Evolutionary conservation across 148 eudicot species (phyloP).

Genomic region (Dianthus caryophyllus): DNA sequence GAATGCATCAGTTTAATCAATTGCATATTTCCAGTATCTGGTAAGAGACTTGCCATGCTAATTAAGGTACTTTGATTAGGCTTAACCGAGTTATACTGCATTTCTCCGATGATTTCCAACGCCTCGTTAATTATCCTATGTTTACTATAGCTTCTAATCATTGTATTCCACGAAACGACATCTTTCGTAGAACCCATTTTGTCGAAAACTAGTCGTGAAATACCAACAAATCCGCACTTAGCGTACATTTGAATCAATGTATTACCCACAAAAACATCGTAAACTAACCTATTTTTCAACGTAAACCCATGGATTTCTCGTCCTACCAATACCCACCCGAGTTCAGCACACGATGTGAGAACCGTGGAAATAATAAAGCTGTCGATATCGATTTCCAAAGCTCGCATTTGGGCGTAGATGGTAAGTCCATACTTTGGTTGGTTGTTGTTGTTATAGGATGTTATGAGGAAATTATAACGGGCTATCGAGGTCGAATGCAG

Average conservation of each 20-base stretch:
- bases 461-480: constrained; percentile 31
- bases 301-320: constrained; percentile 35
- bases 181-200: constrained; percentile 30
- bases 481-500: constrained; percentile 20
- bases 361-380: constrained; percentile 28
- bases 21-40: constrained; percentile 14
- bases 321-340: constrained; percentile 19
- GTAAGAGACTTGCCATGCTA: constrained; percentile 22
- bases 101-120: constrained; percentile 22
- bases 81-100: constrained; percentile 24
- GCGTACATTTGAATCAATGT: constrained; percentile 37
- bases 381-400: constrained; percentile 19
- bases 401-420: constrained; percentile 24
- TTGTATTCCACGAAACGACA: constrained; percentile 33
- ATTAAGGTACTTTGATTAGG: constrained; percentile 30
- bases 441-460: constrained; percentile 30
- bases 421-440: constrained; percentile 21
- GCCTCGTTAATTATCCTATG: constrained; percentile 25
- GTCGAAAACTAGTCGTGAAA: constrained; percentile 27
- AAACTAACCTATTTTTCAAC: constrained; percentile 27
- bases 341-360: constrained; percentile 25
- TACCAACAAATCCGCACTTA: constrained; percentile 19
- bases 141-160: constrained; percentile 20
- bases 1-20: constrained; percentile 22
- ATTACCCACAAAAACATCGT: constrained; percentile 33